Base-by-base conservation (phyloP, 768 basidiomycete species). In the Leccinum longicurvipes region DNA sequence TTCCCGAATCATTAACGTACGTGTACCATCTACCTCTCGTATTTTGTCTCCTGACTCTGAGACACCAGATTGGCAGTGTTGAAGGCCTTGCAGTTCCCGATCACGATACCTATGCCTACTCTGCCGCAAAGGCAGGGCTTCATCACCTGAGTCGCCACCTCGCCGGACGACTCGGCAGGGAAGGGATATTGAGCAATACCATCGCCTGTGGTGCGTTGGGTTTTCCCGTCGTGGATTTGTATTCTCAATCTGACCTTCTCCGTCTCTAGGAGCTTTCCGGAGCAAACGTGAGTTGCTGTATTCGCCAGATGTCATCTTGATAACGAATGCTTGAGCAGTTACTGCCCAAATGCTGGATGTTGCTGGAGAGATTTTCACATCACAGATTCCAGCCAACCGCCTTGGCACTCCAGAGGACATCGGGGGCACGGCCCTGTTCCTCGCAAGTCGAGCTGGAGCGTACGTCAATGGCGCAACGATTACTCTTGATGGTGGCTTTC, bases 401-500 rank as follows among this genome's bases (percentile, higher is more conserved):
- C 79, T 87, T 47, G 86, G 87, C 5, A 76, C 74, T 19, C 78
- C 82, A 2, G 83, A 86, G 63, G 87, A 89, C 62, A 78, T 88
- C 23, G 83, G 78, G 1, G 86, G 83, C 0, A 75, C 84, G 17
- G 83, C 80, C 42, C 61, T 89, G 54, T 89, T 79, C 75, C 74
- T 89, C 15, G 74, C 82, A 12, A 81, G 82, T 51, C 76, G 77
- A 32, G 85, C 83, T 0, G 85, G 82, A 0, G 76, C 81, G 19
- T 87, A 78, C 69, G 77, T 87, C 46, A 87, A 81, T 32, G 86
- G 84, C 6, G 81, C 84, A 23, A 82, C 84, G 6, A 78, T 87
- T 46, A 71, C 79, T 10, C 66, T 88, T 44, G 85, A 87, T 63
- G 85, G 86, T 5, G 86, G 85, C 9, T 71, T 72, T 47, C 63